A percentile compares a stretch with the other conserved stretches of the same genome.
These are phyloP conservation scores for Blastobotrys illinoisensis DNA, from an alignment of 1,139 yeast genomes.

Conservation along the genomic window DNA sequence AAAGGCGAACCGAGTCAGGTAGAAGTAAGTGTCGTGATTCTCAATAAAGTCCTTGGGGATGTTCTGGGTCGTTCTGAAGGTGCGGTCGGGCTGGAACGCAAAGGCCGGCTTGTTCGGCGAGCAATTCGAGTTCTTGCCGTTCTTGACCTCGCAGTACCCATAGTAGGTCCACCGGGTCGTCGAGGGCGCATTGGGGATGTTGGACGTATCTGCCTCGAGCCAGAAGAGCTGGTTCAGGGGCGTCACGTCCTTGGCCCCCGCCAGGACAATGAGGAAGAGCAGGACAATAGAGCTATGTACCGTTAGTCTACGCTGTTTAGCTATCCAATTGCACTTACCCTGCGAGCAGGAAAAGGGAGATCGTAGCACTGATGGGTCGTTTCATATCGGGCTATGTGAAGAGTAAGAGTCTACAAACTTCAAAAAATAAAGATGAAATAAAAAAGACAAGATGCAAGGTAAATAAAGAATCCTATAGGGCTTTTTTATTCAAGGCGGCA, in stretches of 20 bases:
- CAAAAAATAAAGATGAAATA: background rate
- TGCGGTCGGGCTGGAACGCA: conserved; percentile 60
- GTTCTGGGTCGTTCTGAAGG: conserved; percentile 42
- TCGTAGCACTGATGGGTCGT: conserved; percentile 14
- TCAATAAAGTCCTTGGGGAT: conserved; percentile 46
- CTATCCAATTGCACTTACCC: conserved; percentile 16
- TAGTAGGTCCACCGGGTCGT: conserved; percentile 70
- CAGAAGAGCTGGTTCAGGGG: conserved; percentile 59
- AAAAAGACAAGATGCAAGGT: background rate
- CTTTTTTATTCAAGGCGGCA: conserved; percentile 1
- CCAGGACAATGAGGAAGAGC: conserved; percentile 55
- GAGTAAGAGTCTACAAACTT: background rate
- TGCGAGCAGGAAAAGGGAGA: conserved; percentile 22
- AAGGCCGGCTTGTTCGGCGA: conserved; percentile 47
- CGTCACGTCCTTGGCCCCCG: conserved; percentile 49
- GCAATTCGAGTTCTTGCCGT: conserved; percentile 43
- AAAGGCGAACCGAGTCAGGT: conserved; percentile 61
- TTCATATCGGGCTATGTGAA: conserved; percentile 2
- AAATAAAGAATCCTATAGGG: conserved; percentile 2
- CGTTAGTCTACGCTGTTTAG: too few species aligned
- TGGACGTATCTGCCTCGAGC: conserved; percentile 64
- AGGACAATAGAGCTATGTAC: conserved; percentile 43
- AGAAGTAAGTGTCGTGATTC: conserved; percentile 48
- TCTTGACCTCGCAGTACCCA: conserved; percentile 48
- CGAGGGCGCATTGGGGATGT: conserved; percentile 44